Evolutionary conservation across 352 stramenopile genomes (phyloP).

Genomic region (Phytophthora crassamura): DNA sequence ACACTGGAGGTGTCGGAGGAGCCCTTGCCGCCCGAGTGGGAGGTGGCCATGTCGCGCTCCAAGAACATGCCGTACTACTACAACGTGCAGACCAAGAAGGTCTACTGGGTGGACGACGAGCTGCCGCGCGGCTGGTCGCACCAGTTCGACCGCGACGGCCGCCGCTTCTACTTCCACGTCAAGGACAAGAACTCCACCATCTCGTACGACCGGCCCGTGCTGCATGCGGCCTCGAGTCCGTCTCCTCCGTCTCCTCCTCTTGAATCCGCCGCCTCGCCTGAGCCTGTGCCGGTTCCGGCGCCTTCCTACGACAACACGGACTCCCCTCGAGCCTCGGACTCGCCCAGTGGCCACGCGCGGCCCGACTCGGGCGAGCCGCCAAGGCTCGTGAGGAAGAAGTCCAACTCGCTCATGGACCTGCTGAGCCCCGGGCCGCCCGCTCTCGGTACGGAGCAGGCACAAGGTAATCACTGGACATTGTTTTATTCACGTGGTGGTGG

Average conservation of each 20-base stretch:
- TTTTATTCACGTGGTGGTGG: too few relatives aligned
- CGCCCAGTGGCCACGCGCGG: slow-evolving; percentile 4
- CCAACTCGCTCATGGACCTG: slow-evolving; percentile 81
- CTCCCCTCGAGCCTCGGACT: slow-evolving; percentile 10
- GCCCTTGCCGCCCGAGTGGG: slow-evolving; percentile 72
- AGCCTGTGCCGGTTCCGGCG: slow-evolving; percentile 52
- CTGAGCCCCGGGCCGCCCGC: slow-evolving; percentile 65
- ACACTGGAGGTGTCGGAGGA: slow-evolving; percentile 61
- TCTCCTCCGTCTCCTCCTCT: slow-evolving; percentile 2
- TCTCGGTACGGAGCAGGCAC: slow-evolving; percentile 35
- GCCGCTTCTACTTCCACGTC: slow-evolving; percentile 81
- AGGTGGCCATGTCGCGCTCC: slow-evolving; percentile 80
- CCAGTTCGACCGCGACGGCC: slow-evolving; percentile 73
- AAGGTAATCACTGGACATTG: too few relatives aligned
- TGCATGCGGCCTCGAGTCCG: slow-evolving; percentile 14
- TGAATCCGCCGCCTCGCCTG: slow-evolving; percentile 25
- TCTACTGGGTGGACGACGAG: slow-evolving; percentile 87
- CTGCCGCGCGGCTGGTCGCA: slow-evolving; percentile 82
- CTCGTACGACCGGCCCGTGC: slow-evolving; percentile 78
- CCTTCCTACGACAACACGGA: slow-evolving; percentile 47
- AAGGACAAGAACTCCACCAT: slow-evolving; percentile 69
- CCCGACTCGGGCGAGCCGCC: slow-evolving; percentile 17
- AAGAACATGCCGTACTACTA: slow-evolving; percentile 91
- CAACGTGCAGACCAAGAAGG: slow-evolving; percentile 75
- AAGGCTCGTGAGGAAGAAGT: slow-evolving; percentile 61